Evolutionary conservation across 2,329 filamentous ascomycete species (phyloP).

Genomic region (Aspergillus pseudoviridinutans): DNA sequence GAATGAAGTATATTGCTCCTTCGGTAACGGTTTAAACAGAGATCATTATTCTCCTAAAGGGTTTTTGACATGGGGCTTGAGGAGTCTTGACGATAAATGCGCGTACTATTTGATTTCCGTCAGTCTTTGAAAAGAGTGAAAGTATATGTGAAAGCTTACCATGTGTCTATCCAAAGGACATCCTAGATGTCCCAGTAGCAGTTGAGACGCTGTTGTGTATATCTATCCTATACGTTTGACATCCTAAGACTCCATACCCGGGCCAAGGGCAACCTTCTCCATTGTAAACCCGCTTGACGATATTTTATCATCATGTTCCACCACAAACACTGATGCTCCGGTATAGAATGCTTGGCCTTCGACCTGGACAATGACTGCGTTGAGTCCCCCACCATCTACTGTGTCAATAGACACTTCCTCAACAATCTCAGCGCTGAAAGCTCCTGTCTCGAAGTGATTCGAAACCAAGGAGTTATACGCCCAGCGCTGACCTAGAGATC

Average conservation of each 20-base stretch:
- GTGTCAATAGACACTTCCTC: slow-evolving; percentile 7
- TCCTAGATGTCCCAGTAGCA: too few species aligned
- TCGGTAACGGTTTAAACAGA: neutral
- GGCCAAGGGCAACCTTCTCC: neutral
- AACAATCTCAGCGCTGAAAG: slow-evolving; percentile 23
- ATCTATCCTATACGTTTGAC: neutral
- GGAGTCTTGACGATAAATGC: too few species aligned
- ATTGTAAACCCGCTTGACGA: slow-evolving; percentile 19
- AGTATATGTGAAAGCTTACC: too few species aligned
- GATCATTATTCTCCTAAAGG: neutral
- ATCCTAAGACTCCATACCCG: neutral
- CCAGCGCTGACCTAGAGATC: slow-evolving; percentile 21
- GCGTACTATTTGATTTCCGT: too few species aligned
- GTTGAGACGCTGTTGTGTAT: too few species aligned
- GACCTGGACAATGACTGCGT: slow-evolving; percentile 24
- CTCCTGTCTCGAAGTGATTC: slow-evolving; percentile 20
- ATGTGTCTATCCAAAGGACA: too few species aligned
- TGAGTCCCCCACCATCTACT: neutral
- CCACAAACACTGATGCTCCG: slow-evolving; percentile 23
- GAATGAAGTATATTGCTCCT: neutral
- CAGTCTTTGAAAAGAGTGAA: neutral
- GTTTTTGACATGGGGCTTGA: neutral
- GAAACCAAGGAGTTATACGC: slow-evolving; percentile 38
- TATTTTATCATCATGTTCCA: slow-evolving; percentile 27
- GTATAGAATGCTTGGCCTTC: slow-evolving; percentile 34